A percentile compares a stretch with the other conserved stretches of the same genome.
phyloP scores from a whole-genome alignment of 805 yeast species.

The Cyberlindnera xylosilytica region DNA sequence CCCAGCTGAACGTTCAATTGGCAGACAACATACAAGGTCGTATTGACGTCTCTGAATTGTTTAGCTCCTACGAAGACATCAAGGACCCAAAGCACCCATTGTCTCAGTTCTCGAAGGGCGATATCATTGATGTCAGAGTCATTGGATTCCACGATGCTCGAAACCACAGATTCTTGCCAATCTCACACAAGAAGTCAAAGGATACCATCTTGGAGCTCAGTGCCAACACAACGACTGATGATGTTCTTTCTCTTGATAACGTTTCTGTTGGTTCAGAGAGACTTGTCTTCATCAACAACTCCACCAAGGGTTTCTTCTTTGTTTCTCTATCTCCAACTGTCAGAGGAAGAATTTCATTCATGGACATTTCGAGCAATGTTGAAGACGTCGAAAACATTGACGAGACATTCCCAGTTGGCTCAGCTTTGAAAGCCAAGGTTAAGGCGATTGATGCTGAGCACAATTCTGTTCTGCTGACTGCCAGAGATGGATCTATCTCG shows the following conservation, averaged over 20 bases:
- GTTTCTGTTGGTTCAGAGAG: constrained; percentile 48
- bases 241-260: constrained; percentile 37
- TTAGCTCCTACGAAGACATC: constrained; percentile 51
- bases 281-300: constrained; percentile 63
- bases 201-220: constrained; percentile 64
- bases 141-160: constrained; percentile 76
- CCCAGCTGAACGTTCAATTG: constrained; percentile 70
- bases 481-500: constrained; percentile 42
- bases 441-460: constrained; percentile 51
- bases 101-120: constrained; percentile 53
- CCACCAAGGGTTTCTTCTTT: constrained; percentile 59
- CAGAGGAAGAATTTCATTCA: constrained; percentile 61
- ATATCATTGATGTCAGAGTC: constrained; percentile 56
- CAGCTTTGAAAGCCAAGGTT: constrained; percentile 60
- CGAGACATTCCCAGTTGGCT: constrained; percentile 65
- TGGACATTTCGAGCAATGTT: constrained; percentile 60
- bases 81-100: constrained; percentile 58
- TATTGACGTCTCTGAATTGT: constrained; percentile 70
- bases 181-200: constrained; percentile 55
- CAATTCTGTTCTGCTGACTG: constrained; percentile 46
- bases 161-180: constrained; percentile 63
- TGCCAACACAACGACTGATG: constrained; percentile 36
- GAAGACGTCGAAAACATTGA: constrained; percentile 46
- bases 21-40: constrained; percentile 81
- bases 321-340: constrained; percentile 66